phyloP scores from a whole-genome alignment of 1,139 yeast genomes.

The Candida labiduridarum region DNA sequence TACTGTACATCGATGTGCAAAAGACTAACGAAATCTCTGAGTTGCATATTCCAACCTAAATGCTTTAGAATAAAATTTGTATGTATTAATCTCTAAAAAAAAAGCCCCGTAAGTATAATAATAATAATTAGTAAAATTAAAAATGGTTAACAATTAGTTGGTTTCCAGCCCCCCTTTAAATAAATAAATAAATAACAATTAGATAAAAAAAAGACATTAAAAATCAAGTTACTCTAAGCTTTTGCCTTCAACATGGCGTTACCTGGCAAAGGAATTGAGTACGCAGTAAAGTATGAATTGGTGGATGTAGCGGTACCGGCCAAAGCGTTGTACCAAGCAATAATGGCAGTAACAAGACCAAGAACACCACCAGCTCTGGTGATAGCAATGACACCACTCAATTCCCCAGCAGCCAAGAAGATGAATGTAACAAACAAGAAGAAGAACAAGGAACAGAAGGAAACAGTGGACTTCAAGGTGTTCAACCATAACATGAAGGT shows the following conservation, averaged over 20 bases:
- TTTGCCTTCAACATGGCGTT: constrained; percentile 3
- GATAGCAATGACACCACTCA: constrained; percentile 46
- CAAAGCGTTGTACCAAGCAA: constrained; percentile 60
- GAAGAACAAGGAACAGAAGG: constrained; percentile 56
- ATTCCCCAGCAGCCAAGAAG: constrained; percentile 57
- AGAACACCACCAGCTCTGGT: constrained; percentile 73
- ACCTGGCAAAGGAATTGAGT: constrained; percentile 37
- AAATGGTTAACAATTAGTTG: constrained; percentile 2
- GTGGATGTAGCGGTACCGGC: constrained; percentile 32
- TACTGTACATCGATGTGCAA: no score
- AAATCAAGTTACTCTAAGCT: no score
- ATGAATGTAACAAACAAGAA: constrained; percentile 57
- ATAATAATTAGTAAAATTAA: background rate
- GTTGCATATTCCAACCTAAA: background rate
- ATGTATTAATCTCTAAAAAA: background rate
- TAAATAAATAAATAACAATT: constrained; percentile 1
- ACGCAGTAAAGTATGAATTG: constrained; percentile 34
- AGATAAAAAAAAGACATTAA: background rate
- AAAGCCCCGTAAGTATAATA: constrained; percentile 2
- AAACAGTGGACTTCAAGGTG: constrained; percentile 67
- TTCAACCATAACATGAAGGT: constrained; percentile 58
- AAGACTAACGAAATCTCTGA: no score
- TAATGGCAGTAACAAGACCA: constrained; percentile 60
- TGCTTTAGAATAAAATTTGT: background rate
- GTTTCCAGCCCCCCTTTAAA: constrained; percentile 4